Evolutionary conservation across 2,329 filamentous ascomycete species (phyloP), one percentile per base, ranked within the genome.

Genomic region (Aspergillus novofumigatus): DNA sequence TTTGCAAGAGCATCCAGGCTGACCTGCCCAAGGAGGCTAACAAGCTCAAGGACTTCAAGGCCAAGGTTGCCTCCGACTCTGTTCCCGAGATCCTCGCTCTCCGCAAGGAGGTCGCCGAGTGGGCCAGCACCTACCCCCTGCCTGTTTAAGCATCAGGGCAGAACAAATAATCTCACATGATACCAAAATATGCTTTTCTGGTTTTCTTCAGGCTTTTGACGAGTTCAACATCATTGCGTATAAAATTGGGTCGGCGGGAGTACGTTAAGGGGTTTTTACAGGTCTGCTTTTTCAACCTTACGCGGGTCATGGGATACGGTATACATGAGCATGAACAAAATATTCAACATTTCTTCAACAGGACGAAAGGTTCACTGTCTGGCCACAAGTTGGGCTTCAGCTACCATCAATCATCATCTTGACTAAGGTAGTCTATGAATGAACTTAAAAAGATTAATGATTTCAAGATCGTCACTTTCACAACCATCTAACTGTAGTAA

Each of bases 11-110:
- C 72, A 83, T 96, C 68, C 94, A 97, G 82, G 82, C 74, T 58
- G 80, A 83, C 63, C 85, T 97, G 25, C 93, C 94, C 76, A 97
- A 97, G 86, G 90, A 94, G 78, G 91, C 91, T 71, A 99, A 97
- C 87, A 97, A 95, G 87, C 90, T 96, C 77, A 97, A 97, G 87
- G 94, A 99, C 83, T 97, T 99, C 89, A 95, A 93, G 84, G 87
- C 86, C 74, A 93, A 91, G 85, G 91, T 96, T 61, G 85, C 89
- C 57, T 80, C 83, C 65, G 92, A 91, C 63, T 84, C 88, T 71
- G 83, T 96, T 51, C 78, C 85, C 60, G 90, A 92, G 81, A 93
- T 99, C 79, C 87, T 89, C 75, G 84, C 83, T 66, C 83, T 96
- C 74, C 90, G 87, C 81, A 89, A 91, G 81, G 93, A 97, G 84